Percentiles rank a stretch among this genome's conserved stretches.
phyloP scores from a whole-genome alignment of 495 filamentous ascomycete genomes.

The Talaromyces ruber region DNA sequence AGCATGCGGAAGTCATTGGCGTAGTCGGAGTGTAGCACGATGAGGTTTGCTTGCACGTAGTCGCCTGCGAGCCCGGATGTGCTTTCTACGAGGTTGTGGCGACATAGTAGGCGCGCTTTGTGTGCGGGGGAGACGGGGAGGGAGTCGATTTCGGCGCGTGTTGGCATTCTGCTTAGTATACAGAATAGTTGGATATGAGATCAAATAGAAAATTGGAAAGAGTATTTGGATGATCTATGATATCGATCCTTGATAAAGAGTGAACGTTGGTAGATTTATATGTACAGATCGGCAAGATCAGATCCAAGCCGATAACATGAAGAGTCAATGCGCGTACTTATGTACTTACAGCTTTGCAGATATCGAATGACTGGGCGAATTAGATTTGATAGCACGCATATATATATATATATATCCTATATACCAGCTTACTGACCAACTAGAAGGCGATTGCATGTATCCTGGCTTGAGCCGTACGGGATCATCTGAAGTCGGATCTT shows the following conservation, averaged over 20 bases:
- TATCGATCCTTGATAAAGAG: background rate
- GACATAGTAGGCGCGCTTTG: conserved; percentile 34
- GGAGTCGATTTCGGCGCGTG: background rate
- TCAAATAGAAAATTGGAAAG: too few species aligned
- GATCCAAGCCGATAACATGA: background rate
- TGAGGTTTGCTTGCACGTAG: conserved; percentile 49
- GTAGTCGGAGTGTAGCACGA: conserved; percentile 43
- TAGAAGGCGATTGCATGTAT: background rate
- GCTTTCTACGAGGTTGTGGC: conserved; percentile 23
- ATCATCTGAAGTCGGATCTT: background rate
- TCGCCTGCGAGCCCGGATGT: conserved; percentile 43
- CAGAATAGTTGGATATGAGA: background rate
- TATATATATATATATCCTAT: background rate
- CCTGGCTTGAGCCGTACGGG: background rate
- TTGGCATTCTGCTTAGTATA: background rate
- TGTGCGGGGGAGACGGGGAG: conserved; percentile 16
- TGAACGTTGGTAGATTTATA: background rate
- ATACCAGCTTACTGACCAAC: background rate
- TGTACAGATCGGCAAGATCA: background rate
- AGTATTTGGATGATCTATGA: background rate
- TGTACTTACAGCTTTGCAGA: background rate
- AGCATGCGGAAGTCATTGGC: conserved; percentile 43
- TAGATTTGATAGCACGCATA: background rate
- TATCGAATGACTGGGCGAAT: background rate
- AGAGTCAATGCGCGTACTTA: background rate